Evolutionary conservation across 257 asterid species (phyloP).

Genomic region (Lithospermum erythrorhizon): DNA sequence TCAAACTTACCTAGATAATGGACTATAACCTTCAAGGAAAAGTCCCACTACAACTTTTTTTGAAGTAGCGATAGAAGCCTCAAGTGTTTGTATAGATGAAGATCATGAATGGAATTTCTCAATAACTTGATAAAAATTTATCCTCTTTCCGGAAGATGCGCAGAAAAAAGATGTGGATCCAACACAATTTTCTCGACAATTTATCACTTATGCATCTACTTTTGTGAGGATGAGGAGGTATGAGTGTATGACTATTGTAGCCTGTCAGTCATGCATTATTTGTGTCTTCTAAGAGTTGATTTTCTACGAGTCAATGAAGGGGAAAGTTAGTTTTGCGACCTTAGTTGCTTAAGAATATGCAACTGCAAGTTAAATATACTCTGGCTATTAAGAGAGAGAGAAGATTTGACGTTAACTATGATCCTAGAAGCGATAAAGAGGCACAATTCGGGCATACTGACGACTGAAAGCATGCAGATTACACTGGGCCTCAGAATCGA

Average conservation of each 20-base stretch:
- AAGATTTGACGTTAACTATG: conserved; percentile 32
- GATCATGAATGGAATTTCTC: not conserved
- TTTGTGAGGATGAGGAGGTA: conserved; percentile 67
- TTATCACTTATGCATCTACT: conserved; percentile 41
- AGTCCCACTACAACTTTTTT: not conserved
- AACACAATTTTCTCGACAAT: conserved; percentile 66
- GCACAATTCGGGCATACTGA: no score
- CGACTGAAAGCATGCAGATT: no score
- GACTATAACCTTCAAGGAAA: not conserved
- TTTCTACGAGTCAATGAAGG: not conserved
- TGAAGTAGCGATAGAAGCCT: no score
- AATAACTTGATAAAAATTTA: not conserved
- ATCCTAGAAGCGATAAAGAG: conserved; percentile 66
- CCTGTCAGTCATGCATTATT: not conserved
- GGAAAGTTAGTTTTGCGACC: not conserved
- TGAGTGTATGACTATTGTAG: conserved; percentile 10
- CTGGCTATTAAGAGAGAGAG: no score
- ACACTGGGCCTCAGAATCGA: no score
- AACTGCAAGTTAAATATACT: not conserved
- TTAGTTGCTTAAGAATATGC: not conserved
- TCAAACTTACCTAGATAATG: no score
- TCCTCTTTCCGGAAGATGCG: conserved; percentile 49
- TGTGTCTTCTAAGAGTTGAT: not conserved
- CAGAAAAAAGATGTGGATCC: conserved; percentile 73
- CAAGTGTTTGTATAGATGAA: not conserved